Evolutionary conservation across 148 eudicot genomes (phyloP).

Genomic region (Diospyros lotus): DNA sequence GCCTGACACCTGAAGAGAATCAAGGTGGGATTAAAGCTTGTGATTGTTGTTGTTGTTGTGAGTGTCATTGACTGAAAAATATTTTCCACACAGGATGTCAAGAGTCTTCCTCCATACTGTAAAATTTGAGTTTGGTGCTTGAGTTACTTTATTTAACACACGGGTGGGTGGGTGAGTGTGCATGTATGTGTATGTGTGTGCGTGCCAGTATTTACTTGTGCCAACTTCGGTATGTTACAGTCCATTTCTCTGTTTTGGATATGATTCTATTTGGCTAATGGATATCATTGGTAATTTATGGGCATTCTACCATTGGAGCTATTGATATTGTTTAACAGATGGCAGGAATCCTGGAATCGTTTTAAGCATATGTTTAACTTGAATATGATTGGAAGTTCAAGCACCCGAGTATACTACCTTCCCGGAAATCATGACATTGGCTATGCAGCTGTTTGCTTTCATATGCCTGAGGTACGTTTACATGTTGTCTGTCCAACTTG

Average conservation of each 20-base stretch:
- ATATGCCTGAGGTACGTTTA: conserved; percentile 56
- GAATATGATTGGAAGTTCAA: conserved; percentile 38
- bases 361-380: conserved; percentile 79
- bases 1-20: too few relatives aligned
- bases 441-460: conserved; percentile 52
- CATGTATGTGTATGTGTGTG: too few relatives aligned
- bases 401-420: conserved; percentile 49
- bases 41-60: background rate
- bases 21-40: too few relatives aligned
- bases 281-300: background rate
- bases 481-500: background rate
- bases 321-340: conserved; percentile 38
- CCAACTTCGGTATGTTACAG: background rate
- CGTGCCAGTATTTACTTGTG: background rate
- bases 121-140: background rate
- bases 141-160: background rate
- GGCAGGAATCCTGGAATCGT: conserved; percentile 88
- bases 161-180: too few relatives aligned
- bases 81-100: too few relatives aligned
- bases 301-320: conserved; percentile 6
- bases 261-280: background rate
- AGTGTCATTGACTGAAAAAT: background rate
- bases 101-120: background rate
- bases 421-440: conserved; percentile 95
- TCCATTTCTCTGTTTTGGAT: background rate